A percentile compares a stretch with the other conserved stretches of the same genome.
Evolutionary conservation across 352 stramenopile species (phyloP).

Genomic region (Globisporangium echinulatum): DNA sequence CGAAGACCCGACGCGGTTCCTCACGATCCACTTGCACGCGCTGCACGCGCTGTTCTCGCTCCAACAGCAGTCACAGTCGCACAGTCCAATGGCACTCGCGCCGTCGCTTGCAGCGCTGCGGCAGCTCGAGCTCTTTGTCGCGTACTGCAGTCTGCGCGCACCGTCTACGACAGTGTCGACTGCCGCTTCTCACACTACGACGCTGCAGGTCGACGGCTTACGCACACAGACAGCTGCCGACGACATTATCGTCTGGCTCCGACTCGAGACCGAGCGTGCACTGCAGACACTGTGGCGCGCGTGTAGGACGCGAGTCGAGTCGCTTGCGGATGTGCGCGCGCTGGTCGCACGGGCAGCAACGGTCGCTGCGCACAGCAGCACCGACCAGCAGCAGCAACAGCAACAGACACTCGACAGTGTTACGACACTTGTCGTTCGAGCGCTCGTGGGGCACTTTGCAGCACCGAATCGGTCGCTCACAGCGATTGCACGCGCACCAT

Average conservation of each 20-base stretch:
- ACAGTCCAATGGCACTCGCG: conserved; percentile 11
- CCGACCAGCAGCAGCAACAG: background rate
- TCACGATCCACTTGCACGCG: conserved; percentile 38
- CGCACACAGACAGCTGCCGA: background rate
- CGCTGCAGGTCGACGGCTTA: background rate
- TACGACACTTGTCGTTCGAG: background rate
- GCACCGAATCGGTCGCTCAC: background rate
- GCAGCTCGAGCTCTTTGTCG: conserved; percentile 33
- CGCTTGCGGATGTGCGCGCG: background rate
- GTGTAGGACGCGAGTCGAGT: conserved; percentile 10
- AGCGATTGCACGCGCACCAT: background rate
- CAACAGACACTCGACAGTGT: background rate
- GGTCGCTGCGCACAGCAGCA: too few relatives aligned
- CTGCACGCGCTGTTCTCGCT: conserved; percentile 55
- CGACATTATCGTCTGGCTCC: conserved; percentile 29
- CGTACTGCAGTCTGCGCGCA: conserved; percentile 9
- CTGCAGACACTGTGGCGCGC: conserved; percentile 31
- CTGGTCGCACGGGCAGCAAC: background rate
- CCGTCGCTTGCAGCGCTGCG: conserved; percentile 29
- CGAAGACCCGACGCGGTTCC: conserved; percentile 29
- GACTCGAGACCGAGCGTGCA: conserved; percentile 36
- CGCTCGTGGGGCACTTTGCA: conserved; percentile 4
- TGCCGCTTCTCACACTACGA: too few relatives aligned
- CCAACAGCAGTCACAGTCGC: conserved; percentile 19
- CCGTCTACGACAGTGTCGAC: background rate